These are phyloP conservation scores for Puccinia horiana DNA, from an alignment of 1,284 basidiomycete species.

Conservation along the genomic window DNA sequence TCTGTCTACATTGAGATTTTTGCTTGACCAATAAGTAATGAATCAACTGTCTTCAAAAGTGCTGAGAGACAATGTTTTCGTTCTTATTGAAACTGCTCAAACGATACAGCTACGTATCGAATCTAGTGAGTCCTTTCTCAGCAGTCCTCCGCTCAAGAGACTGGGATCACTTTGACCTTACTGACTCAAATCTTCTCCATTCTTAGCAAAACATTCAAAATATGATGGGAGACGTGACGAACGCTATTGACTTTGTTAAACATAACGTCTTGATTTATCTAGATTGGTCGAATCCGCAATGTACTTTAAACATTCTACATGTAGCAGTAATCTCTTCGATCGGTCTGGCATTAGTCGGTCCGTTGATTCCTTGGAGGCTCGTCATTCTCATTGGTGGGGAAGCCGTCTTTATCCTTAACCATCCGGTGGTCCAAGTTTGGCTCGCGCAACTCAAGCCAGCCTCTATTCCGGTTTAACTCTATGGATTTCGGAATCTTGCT, in stretches of 20 bases:
- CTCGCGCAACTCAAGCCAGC: neutral
- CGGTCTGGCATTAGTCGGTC: conserved; percentile 55
- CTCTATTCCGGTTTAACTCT: conserved; percentile 1
- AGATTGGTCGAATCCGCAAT: conserved; percentile 58
- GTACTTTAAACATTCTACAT: conserved; percentile 56
- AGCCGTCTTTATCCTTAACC: conserved; percentile 55
- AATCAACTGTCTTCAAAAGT: too few species aligned
- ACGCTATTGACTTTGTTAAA: conserved; percentile 54
- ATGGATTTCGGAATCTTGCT: neutral
- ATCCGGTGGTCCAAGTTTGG: conserved; percentile 55
- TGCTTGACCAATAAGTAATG: conserved; percentile 44
- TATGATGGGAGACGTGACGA: conserved; percentile 42
- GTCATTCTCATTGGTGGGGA: conserved; percentile 57
- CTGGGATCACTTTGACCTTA: neutral
- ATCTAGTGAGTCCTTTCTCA: conserved; percentile 31
- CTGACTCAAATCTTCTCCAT: neutral
- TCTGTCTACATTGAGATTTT: conserved; percentile 54
- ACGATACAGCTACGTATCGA: conserved; percentile 30
- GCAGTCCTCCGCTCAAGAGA: too few species aligned
- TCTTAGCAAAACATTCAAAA: conserved; percentile 47
- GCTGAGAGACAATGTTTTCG: conserved; percentile 40
- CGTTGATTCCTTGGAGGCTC: conserved; percentile 55
- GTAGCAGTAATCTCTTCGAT: conserved; percentile 54
- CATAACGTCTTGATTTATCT: conserved; percentile 56
- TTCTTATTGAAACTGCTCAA: neutral